Evolutionary conservation across 2,329 filamentous ascomycete genomes (phyloP), one percentile per base, ranked within the genome.

Genomic region (Lachnellula suecica): DNA sequence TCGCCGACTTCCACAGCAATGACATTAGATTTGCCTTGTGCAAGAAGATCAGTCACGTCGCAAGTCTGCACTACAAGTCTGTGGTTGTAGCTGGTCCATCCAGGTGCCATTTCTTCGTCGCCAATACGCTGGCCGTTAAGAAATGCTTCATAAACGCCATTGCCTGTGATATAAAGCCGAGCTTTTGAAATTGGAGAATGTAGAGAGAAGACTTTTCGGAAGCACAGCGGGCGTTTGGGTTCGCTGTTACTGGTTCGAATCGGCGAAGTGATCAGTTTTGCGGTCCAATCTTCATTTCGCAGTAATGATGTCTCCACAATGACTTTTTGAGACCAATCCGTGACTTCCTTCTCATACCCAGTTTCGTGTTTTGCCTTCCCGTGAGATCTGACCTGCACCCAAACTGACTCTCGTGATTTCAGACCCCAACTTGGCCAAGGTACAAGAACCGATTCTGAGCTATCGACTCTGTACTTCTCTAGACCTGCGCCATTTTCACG

Each of bases 31-130:
- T 60, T 52, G 2, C 68, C 68, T 0, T 58, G 40, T 3, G 48
- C 52, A 1, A 82, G 51, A 0, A 77, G 66, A 0, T 66, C 53
- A 0, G 72, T 73, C 1, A 83, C 74, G 53, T 83, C 77, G 49
- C 77, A 79, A 0, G 74, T 77, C 50, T 82, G 73, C 53, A 83
- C 84, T 1, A 72, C 67, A n/a, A 77, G 71, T 1, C 79, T 70
- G 43, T 75, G 64, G 0, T 72, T 65, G 55, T 83, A 83, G 2
- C 66, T 68, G 13, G 69, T 70, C 70, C 71, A 75, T 8, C 72
- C 72, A 1, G 73, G 73, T 29, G 71, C 69, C 58, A 73, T 57
- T 35, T 65, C 57, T 23, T 68, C 58, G 43, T 67, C 55, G 1
- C 61, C 63, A 19, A 70, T 59, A 29, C 47, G 52, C 15, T 52